These are phyloP conservation scores for Diaporthe destruens DNA, from an alignment of 2,329 filamentous ascomycete species.

Conservation along the genomic window DNA sequence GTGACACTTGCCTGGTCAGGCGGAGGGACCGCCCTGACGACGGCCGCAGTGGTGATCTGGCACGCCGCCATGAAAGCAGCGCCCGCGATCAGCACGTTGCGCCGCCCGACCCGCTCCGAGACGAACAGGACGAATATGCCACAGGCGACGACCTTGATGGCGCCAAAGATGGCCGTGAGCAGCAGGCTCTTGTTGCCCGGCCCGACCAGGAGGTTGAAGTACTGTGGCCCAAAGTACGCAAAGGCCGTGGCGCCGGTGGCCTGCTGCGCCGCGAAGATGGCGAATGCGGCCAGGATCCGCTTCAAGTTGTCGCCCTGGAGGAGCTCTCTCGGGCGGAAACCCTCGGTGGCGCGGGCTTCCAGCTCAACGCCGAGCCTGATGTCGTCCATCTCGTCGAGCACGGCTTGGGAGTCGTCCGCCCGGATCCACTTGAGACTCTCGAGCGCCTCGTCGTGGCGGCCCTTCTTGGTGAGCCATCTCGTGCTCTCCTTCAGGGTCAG, in stretches of 20 bases:
- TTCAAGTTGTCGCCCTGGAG: conserved; percentile 59
- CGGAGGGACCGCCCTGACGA: conserved; percentile 57
- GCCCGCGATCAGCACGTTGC: conserved; percentile 56
- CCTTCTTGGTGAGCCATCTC: conserved; percentile 62
- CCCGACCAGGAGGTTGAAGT: conserved; percentile 64
- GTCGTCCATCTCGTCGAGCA: conserved; percentile 61
- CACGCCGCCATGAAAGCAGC: conserved; percentile 59
- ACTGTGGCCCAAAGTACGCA: conserved; percentile 67
- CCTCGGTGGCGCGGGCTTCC: conserved; percentile 59
- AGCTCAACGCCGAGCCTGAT: conserved; percentile 61
- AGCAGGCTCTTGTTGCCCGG: conserved; percentile 59
- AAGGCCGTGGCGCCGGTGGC: conserved; percentile 67
- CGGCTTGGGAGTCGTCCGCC: conserved; percentile 53
- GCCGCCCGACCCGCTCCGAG: conserved; percentile 60
- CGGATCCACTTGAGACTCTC: conserved; percentile 64
- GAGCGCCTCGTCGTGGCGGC: conserved; percentile 59
- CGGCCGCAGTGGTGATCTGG: conserved; percentile 57
- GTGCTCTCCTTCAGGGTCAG: conserved; percentile 62
- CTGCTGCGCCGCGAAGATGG: conserved; percentile 64
- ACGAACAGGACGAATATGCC: conserved; percentile 65
- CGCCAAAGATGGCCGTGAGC: conserved; percentile 66
- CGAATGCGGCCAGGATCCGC: conserved; percentile 57
- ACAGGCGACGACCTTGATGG: conserved; percentile 64
- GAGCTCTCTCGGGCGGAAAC: conserved; percentile 58
- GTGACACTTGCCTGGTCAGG: conserved; percentile 49